phyloP scores from a whole-genome alignment of 208 protist species.

The Acanthamoeba sp. region DNA sequence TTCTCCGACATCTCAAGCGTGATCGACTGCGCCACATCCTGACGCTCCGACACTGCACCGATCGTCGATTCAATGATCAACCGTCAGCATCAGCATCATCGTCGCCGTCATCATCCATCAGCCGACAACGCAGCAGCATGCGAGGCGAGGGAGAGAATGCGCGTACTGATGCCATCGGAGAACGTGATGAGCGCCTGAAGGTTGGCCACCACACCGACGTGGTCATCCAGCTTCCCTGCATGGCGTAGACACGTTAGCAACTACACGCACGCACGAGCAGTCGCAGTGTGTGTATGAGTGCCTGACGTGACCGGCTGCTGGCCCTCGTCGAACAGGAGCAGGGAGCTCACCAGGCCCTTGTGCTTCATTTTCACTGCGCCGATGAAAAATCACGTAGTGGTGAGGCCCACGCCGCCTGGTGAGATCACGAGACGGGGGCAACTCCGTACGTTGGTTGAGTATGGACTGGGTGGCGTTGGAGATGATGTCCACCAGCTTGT shows the following conservation, averaged over 20 bases:
- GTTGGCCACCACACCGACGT: slow-evolving; percentile 51
- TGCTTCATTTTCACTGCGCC: slow-evolving; percentile 36
- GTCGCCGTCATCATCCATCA: no score
- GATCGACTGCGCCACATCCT: slow-evolving; percentile 33
- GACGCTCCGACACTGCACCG: background rate
- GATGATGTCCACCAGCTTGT: slow-evolving; percentile 61
- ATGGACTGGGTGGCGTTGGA: slow-evolving; percentile 37
- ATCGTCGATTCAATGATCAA: background rate
- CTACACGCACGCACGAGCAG: background rate
- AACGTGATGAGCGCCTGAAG: slow-evolving; percentile 51
- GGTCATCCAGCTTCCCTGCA: slow-evolving; percentile 41
- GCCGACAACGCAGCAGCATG: no score
- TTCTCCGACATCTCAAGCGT: slow-evolving; percentile 59
- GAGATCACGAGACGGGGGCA: background rate
- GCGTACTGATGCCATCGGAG: slow-evolving; percentile 22
- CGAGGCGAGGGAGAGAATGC: background rate
- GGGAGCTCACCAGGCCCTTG: slow-evolving; percentile 27
- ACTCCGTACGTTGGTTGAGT: slow-evolving; percentile 35
- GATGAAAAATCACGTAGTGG: background rate
- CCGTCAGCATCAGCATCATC: background rate
- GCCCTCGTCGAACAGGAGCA: slow-evolving; percentile 39
- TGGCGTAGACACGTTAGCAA: background rate
- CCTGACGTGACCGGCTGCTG: slow-evolving; percentile 36
- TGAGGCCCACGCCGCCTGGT: background rate
- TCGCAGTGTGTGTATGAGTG: background rate